Base-by-base conservation (phyloP, 495 filamentous ascomycete genomes). In the Lasiosphaeris hirsuta region DNA sequence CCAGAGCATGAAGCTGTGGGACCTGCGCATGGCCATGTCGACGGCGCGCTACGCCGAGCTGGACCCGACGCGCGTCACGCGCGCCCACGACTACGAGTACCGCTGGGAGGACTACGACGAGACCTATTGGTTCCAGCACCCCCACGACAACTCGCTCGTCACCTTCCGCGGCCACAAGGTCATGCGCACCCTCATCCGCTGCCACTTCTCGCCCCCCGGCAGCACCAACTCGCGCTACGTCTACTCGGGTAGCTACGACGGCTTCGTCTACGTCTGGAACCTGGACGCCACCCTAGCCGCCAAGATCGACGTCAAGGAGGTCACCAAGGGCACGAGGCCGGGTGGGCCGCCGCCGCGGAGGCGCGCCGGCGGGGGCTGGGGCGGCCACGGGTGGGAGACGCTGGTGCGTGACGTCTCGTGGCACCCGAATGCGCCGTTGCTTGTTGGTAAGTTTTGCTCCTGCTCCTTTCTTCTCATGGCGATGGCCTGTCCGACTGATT, bases 1-100 rank as follows among this genome's bases (percentile, higher is more conserved):
- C 63, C 94, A 98, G 70, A 89, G 84, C 35, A 96, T 96, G 87
- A 98, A 97, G 73, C 80, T 98, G 4, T 98, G 94, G 94, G 94
- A 98, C 73, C 74, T 98, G 45, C 79, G 95, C 63, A 83, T 76
- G 75, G 90, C 89, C 81, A 88, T 90, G 81, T 84, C 82, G 17
- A 86, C 84, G 15, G 78, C 83, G 17, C 79, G 80, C 14, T 88
- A 86, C 51, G 74, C 82, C 17, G 74, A 79, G n/a, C 67, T 67
- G 13, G 70, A 74, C 46, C 68, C 74, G 14, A 71, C 61, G 19
- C 65, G 60, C 17, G 36, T 50, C 8, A 70, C 66, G 6, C 88
- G 84, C 64, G 81, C 79, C 2, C 87, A 81, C 43, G 81, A 80
- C 3, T 97, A 94, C 72, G 94, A 98, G 70, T 98, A 98, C 71